Conservation (phyloP, 805 yeast species). For the Cyberlindnera galapagoensis region DNA sequence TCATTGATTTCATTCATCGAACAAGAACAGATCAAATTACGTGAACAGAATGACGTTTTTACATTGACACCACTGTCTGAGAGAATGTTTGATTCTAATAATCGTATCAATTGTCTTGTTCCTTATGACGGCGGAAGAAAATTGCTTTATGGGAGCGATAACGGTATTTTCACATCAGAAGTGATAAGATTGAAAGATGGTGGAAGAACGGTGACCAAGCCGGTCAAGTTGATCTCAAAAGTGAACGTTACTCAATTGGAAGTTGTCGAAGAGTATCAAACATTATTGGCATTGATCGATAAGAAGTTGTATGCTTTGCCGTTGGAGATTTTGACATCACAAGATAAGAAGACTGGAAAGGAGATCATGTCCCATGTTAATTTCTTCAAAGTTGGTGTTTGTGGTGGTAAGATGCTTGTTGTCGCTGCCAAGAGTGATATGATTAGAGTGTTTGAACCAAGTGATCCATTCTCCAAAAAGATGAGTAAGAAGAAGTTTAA, state of each 20-base stretch:
- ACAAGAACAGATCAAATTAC: conserved; percentile 68
- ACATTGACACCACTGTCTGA: conserved; percentile 71
- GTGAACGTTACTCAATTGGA: conserved; percentile 82
- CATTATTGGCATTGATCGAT: conserved; percentile 74
- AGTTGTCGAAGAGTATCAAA: conserved; percentile 85
- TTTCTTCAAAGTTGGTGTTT: conserved; percentile 88
- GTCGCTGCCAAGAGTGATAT: conserved; percentile 85
- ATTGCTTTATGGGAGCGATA: conserved; percentile 83
- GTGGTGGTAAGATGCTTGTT: conserved; percentile 81
- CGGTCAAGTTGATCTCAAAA: conserved; percentile 68
- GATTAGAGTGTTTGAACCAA: conserved; percentile 83
- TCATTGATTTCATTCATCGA: conserved; percentile 75
- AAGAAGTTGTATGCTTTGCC: conserved; percentile 75
- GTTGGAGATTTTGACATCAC: conserved; percentile 53
- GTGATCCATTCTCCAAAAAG: conserved; percentile 57
- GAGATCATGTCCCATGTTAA: conserved; percentile 82
- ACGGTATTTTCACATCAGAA: conserved; percentile 82
- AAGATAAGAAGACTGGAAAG: conserved; percentile 55
- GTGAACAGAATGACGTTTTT: conserved; percentile 71
- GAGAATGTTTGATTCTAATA: conserved; percentile 62
- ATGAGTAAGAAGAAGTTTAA: conserved; percentile 67
- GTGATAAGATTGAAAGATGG: conserved; percentile 38
- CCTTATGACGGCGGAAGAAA: conserved; percentile 95
- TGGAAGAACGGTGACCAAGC: conserved; percentile 56
- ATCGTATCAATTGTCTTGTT: conserved; percentile 83